These are phyloP conservation scores for Vachellia collinsii DNA, from an alignment of 306 rosid genomes.

Conservation along the genomic window DNA sequence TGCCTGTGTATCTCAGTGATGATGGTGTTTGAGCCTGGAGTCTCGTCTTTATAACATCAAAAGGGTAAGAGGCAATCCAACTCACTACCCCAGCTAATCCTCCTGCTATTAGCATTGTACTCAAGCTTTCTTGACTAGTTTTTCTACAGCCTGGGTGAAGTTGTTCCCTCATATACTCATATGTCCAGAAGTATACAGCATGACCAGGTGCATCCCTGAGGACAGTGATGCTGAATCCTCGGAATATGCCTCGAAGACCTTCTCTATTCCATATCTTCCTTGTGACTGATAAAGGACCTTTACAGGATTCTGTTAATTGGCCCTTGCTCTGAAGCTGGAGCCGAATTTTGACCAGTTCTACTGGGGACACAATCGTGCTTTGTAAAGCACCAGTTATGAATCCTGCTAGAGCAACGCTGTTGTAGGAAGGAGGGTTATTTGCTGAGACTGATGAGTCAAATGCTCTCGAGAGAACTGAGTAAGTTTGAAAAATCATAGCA, in stretches of 20 bases:
- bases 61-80: conserved; percentile 76
- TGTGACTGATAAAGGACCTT: conserved; percentile 57
- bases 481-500: conserved; percentile 77
- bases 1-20: conserved; percentile 59
- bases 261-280: conserved; percentile 59
- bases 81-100: conserved; percentile 87
- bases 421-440: conserved; percentile 67
- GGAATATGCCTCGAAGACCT: conserved; percentile 64
- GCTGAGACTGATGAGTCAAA: conserved; percentile 42
- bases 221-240: conserved; percentile 73
- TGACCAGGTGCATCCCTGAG: conserved; percentile 79
- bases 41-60: conserved; percentile 82
- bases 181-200: conserved; percentile 67
- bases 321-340: conserved; percentile 61
- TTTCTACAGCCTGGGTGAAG: conserved; percentile 85
- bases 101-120: conserved; percentile 78
- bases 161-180: conserved; percentile 65
- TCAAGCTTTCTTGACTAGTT: conserved; percentile 53
- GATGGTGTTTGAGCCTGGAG: conserved; percentile 67
- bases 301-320: conserved; percentile 29
- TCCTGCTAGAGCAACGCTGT: conserved; percentile 75
- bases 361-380: conserved; percentile 62
- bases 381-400: conserved; percentile 69
- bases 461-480: conserved; percentile 59
- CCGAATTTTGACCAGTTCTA: conserved; percentile 71